Conservation (phyloP, 768 basidiomycete genomes). For the Pleurotus citrinopileatus region DNA sequence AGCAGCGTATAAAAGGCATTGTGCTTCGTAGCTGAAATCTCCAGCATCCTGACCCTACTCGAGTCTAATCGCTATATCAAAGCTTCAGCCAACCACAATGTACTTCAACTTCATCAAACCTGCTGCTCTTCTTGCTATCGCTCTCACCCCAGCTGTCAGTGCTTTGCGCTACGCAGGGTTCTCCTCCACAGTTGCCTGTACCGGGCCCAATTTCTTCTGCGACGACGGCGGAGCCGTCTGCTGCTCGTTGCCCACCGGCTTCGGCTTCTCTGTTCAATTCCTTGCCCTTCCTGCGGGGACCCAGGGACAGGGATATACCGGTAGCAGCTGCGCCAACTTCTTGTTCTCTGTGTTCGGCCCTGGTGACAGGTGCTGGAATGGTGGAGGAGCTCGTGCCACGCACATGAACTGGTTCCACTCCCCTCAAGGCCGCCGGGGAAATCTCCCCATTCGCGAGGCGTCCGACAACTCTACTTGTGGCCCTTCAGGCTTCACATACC, state of each 20-base stretch:
- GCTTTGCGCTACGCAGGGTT: background rate
- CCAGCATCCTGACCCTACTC: no score
- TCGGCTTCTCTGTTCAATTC: no score
- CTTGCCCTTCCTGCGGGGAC: background rate
- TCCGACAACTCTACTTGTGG: no score
- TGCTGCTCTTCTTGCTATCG: background rate
- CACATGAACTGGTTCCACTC: constrained; percentile 3
- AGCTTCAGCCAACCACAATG: no score
- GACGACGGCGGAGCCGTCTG: background rate
- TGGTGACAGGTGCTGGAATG: no score
- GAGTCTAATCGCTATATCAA: no score
- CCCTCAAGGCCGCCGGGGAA: background rate
- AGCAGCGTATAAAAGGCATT: no score
- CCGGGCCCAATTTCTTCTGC: background rate
- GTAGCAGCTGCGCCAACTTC: background rate
- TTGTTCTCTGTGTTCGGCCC: background rate
- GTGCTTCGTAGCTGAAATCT: no score
- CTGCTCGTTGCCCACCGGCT: background rate
- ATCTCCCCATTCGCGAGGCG: no score
- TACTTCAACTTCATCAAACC: no score
- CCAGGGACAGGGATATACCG: constrained; percentile 1
- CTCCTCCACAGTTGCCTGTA: background rate
- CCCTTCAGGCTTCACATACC: no score
- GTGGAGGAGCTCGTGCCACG: no score
- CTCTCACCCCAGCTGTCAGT: background rate